phyloP scores from a whole-genome alignment of 441 rosid species.

The Bocquillonia castaneifolia region DNA sequence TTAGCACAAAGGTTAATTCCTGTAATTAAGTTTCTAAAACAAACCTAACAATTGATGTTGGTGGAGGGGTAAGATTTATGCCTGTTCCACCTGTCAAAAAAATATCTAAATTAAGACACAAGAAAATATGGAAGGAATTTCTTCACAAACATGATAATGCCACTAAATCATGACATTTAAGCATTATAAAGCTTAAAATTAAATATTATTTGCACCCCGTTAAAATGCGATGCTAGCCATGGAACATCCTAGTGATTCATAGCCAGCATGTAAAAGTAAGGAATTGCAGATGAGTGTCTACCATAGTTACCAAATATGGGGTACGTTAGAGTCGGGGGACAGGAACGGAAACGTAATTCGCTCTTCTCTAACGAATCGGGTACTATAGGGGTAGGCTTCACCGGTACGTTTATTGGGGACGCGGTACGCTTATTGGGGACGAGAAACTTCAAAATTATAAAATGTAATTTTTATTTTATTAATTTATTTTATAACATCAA shows the following conservation, averaged over 20 bases:
- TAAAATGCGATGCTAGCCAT: background rate
- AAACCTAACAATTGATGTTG: conserved; percentile 77
- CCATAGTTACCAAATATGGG: no score
- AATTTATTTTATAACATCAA: no score
- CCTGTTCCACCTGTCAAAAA: conserved; percentile 84
- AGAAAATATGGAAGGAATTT: conserved; percentile 7
- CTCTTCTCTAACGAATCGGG: no score
- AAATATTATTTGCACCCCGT: no score
- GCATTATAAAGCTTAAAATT: background rate
- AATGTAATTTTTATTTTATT: no score
- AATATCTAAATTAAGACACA: conserved; percentile 24
- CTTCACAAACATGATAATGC: background rate
- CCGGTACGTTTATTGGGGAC: no score
- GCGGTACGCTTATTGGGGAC: no score
- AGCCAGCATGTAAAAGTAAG: background rate
- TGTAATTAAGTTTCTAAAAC: conserved; percentile 22
- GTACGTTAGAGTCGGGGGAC: no score
- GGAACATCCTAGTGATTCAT: background rate
- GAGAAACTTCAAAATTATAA: no score
- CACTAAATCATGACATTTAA: background rate
- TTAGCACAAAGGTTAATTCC: background rate
- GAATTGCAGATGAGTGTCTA: background rate
- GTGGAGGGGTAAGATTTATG: conserved; percentile 96
- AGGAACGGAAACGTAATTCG: no score
- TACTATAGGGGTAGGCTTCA: no score